Base-by-base conservation (phyloP, 805 yeast genomes). In the Wickerhamiella allomyrinae region DNA sequence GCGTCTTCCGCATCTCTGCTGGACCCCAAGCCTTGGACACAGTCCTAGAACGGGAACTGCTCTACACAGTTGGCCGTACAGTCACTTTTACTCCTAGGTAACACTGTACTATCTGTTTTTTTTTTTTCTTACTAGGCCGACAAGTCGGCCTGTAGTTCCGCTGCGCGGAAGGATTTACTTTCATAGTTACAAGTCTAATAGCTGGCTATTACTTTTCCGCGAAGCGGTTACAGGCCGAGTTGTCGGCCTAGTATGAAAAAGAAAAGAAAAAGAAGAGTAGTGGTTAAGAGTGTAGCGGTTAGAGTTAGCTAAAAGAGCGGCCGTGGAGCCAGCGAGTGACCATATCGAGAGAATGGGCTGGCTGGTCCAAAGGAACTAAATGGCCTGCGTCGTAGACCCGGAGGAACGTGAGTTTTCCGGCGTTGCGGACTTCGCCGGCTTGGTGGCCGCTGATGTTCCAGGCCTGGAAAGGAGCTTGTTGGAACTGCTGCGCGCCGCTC, bases 341-440 rank as follows among this genome's bases (percentile, higher is more conserved):
- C 85, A 86, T 77, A 45, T 76, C 85, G 49, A 82, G 68, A 3
- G 94, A 65, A 53, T 70, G 69, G 54, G 73, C 77, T n/a, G 95
- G 94, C 64, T 80, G 89, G 62, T 87, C 89, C 53, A 64, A 78
- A 14, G 95, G 95, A 49, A 84, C 95, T 95, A 86, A 85, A 63
- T 86, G 96, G 21, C 95, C 95, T 42, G 91, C 96, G 49, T 76
- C 86, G 55, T 68, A 86, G 11, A 86, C 74, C 58, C 95, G 72
- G 57, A 82, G 68, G 66, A 78, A 87, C 4, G 94, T 81, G 53
- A 87, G 76, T 45, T 73, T 69, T 35, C 77, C 76, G 51, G 66
- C 69, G 55, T 73, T 79, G 65, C 83, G 83, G 22, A 75, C 79
- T 52, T 78, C 74, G 45, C 96, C 96, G 10, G 48, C 55, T 47